Conservation (phyloP, 495 filamentous ascomycete species). For the Lepidopterella palustris region DNA sequence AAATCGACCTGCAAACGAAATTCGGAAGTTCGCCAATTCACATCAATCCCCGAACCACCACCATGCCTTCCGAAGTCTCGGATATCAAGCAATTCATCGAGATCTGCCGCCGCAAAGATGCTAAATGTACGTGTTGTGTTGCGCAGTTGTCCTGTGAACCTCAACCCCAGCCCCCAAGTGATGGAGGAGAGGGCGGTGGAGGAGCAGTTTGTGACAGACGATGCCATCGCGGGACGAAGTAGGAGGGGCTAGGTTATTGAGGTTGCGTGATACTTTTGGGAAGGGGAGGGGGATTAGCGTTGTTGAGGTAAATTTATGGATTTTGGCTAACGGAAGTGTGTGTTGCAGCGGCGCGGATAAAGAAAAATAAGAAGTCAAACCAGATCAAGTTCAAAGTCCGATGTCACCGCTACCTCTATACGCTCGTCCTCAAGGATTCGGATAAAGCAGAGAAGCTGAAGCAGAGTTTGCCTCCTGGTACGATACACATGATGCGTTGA, state of each 20-base stretch:
- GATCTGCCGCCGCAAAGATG: conserved; percentile 98
- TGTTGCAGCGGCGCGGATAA: conserved; percentile 80
- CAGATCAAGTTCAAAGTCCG: conserved; percentile 99
- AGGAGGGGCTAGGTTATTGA: neutral
- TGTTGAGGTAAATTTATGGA: neutral
- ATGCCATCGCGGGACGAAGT: too few relatives aligned
- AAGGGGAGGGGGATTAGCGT: too few relatives aligned
- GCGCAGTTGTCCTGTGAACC: too few relatives aligned
- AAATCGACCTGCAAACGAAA: neutral
- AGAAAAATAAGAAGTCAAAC: conserved; percentile 79
- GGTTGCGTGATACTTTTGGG: too few relatives aligned
- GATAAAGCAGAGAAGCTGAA: conserved; percentile 99
- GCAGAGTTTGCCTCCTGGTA: conserved; percentile 95
- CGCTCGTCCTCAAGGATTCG: conserved; percentile 88
- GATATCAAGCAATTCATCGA: conserved; percentile 99
- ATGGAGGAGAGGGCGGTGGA: too few relatives aligned
- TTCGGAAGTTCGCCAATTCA: neutral
- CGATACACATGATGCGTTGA: too few relatives aligned
- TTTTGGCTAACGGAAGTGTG: neutral
- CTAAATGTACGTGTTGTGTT: conserved; percentile 80
- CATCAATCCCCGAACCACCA: conserved; percentile 40
- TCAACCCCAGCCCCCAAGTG: too few relatives aligned
- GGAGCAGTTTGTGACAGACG: too few relatives aligned
- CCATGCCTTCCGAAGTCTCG: conserved; percentile 94
- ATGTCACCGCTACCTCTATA: conserved; percentile 90